These are phyloP conservation scores for Populus ilicifolia DNA, from an alignment of 345 rosid genomes.

Conservation along the genomic window DNA sequence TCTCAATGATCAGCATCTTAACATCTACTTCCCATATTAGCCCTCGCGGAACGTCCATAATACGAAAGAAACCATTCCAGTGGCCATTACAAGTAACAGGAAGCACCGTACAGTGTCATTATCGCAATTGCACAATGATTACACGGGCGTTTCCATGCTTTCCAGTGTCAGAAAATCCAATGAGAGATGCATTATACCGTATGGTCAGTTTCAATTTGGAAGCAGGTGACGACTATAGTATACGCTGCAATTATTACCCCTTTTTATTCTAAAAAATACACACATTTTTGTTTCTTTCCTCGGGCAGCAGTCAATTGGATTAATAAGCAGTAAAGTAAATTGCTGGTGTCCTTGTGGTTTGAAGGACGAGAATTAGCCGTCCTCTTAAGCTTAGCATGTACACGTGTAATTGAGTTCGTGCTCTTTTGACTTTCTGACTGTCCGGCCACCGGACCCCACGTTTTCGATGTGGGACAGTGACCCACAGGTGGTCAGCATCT, in stretches of 20 bases:
- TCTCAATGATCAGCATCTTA: conserved; percentile 26
- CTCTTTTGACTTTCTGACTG: conserved; percentile 27
- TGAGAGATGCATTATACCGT: conserved; percentile 53
- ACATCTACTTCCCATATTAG: conserved; percentile 12
- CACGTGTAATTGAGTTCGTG: conserved; percentile 37
- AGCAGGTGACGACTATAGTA: conserved; percentile 19
- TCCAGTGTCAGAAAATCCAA: conserved; percentile 77
- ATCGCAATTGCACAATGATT: conserved; percentile 32
- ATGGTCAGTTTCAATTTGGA: conserved; percentile 55
- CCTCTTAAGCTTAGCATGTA: conserved; percentile 19
- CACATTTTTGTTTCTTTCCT: background rate
- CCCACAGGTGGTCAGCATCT: conserved; percentile 24
- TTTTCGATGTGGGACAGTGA: background rate
- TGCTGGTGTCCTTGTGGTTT: background rate
- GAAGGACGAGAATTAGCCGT: conserved; percentile 18
- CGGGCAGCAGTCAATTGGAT: background rate
- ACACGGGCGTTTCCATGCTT: conserved; percentile 22
- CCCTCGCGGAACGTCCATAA: conserved; percentile 20
- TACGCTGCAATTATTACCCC: background rate
- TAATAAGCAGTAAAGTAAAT: background rate
- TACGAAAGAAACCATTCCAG: conserved; percentile 11
- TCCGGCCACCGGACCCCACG: conserved; percentile 5
- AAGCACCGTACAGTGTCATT: conserved; percentile 12
- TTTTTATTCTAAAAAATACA: background rate
- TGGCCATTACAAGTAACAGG: background rate